A percentile compares a stretch with the other conserved stretches of the same genome.
Evolutionary conservation across 805 yeast genomes (phyloP).

Genomic region (Candida wancherniae): DNA sequence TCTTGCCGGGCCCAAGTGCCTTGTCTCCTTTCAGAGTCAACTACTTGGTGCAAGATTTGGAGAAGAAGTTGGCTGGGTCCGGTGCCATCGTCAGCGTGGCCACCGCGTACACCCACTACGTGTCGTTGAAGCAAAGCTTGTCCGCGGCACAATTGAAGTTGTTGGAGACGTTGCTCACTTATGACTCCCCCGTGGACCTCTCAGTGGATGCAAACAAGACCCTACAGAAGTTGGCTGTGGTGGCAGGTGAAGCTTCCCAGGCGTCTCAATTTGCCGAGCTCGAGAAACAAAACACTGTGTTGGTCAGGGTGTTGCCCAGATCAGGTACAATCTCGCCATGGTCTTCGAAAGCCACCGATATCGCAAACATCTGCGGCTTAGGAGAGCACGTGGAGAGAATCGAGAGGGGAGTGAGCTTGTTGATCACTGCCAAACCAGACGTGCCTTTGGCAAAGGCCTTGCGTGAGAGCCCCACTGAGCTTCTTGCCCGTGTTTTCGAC

Average conservation of each 20-base stretch:
- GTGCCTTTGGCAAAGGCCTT: slow-evolving; percentile 54
- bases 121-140: slow-evolving; percentile 48
- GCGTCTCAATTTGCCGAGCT: slow-evolving; percentile 7
- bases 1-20: slow-evolving; percentile 85
- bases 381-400: slow-evolving; percentile 67
- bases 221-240: slow-evolving; percentile 30
- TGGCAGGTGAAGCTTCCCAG: slow-evolving; percentile 22
- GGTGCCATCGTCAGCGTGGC: slow-evolving; percentile 66
- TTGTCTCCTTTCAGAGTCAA: slow-evolving; percentile 81
- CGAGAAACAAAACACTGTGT: slow-evolving; percentile 31
- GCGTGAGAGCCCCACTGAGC: slow-evolving; percentile 39
- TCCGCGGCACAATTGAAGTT: slow-evolving; percentile 41
- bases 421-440: slow-evolving; percentile 51
- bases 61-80: slow-evolving; percentile 56
- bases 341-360: slow-evolving; percentile 98
- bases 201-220: slow-evolving; percentile 41
- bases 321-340: slow-evolving; percentile 97
- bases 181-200: slow-evolving; percentile 62
- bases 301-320: slow-evolving; percentile 82
- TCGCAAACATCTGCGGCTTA: slow-evolving; percentile 83
- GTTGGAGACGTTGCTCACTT: slow-evolving; percentile 61
- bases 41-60: slow-evolving; percentile 66
- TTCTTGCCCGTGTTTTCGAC: slow-evolving; percentile 74
- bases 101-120: slow-evolving; percentile 76
- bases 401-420: slow-evolving; percentile 83